Evolutionary conservation across 2,329 filamentous ascomycete genomes (phyloP), one percentile per base, ranked within the genome.

Genomic region (Ophiostoma quercus): DNA sequence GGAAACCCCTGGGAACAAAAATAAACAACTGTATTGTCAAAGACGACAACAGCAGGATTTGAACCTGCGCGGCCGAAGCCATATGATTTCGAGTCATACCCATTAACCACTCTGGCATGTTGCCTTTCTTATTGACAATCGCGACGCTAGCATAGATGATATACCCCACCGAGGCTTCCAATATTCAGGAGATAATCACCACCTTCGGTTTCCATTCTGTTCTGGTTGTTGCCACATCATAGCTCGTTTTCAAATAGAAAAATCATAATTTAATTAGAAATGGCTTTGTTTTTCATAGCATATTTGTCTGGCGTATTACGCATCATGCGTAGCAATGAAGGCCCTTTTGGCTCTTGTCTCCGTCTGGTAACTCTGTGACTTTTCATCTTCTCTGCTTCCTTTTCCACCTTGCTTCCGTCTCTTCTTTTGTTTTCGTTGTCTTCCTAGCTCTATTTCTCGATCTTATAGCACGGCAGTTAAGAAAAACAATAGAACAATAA

Each of bases 51-150:
- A 65, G 62, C 62, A 65, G 62, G 62, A 65, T 65, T 65, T 34
- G 62, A 65, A 65, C 62, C 62, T 65, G 62, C 62, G 62, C 62
- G 62, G 32, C 62, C 62, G 62, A 65, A 65, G 62, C 32, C 62
- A 65, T 65, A 65, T 65, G 62, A 65, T 65, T 65, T 65, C 62
- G 62, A 65, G 62, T 65, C 62, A 65, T 65, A 65, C 62, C 62
- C 62, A 65, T 65, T 65, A 65, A 65, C 62, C 62, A 65, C 62
- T 65, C 62, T 65, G 62, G 62, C 62, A 65, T 65, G 62, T 65
- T 65, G 62, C 62, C 62, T 65, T 63, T 25, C 2, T n/a, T 39
- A 5, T 65, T 39, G 19, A 16, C 12, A 29, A 63, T 2, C 1
- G 5, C 37, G 8, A 9, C 19, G 14, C 29, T 63, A 63, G 60